phyloP scores from a whole-genome alignment of 2,329 filamentous ascomycete species.

The Podosphaera xanthii region DNA sequence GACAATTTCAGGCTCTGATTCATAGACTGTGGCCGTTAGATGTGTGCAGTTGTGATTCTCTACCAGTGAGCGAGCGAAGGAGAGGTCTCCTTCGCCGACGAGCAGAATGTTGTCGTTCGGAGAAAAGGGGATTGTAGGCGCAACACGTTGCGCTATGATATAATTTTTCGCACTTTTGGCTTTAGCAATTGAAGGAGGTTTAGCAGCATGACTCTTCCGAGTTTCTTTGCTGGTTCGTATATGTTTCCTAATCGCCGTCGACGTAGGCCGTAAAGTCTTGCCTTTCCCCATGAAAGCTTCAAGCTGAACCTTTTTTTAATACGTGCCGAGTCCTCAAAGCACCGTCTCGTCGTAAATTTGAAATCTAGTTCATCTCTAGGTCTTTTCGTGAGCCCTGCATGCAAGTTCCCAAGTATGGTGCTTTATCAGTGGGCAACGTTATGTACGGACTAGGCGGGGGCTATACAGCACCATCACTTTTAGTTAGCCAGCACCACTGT shows the following conservation, averaged over 20 bases:
- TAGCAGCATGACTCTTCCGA: conserved; percentile 5
- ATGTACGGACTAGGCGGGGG: no score
- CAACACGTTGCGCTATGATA: conserved; percentile 11
- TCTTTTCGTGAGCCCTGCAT: no score
- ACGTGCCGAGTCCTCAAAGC: no score
- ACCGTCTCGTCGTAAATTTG: no score
- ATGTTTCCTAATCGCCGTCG: conserved; percentile 3
- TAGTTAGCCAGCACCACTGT: no score
- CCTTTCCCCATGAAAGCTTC: conserved; percentile 10
- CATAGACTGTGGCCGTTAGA: conserved; percentile 47
- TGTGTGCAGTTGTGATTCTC: conserved; percentile 40
- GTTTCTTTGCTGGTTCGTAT: conserved; percentile 4
- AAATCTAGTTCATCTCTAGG: no score
- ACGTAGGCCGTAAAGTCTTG: conserved; percentile 7
- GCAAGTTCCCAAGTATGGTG: no score
- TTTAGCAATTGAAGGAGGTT: conserved; percentile 1
- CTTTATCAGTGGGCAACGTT: no score
- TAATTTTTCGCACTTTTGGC: conserved; percentile 1
- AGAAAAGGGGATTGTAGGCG: conserved; percentile 43
- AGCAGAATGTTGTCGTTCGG: conserved; percentile 47
- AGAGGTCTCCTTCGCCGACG: conserved; percentile 62
- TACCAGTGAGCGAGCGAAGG: conserved; percentile 46
- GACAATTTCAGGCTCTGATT: conserved; percentile 33
- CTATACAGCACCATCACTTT: no score
- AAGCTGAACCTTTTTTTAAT: no score